phyloP scores from a whole-genome alignment of 768 basidiomycete genomes.

The Termitomyces eurrhizus region DNA sequence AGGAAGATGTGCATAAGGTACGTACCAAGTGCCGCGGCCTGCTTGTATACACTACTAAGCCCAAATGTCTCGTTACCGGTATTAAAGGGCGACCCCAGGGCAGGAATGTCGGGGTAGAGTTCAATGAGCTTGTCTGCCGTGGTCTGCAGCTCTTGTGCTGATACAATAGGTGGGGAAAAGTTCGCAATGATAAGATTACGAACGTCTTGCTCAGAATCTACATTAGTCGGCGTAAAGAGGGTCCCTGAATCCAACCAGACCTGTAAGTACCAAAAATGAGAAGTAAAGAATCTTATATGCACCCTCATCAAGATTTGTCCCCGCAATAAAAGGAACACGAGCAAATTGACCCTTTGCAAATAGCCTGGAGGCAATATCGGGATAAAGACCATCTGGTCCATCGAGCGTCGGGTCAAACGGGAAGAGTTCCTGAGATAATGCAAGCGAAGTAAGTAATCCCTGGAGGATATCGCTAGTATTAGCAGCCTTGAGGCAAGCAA shows the following conservation, averaged over 20 bases:
- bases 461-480: constrained; percentile 26
- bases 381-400: constrained; percentile 33
- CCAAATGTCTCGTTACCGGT: constrained; percentile 45
- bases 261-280: not conserved
- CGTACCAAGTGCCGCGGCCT: constrained; percentile 28
- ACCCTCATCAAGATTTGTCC: constrained; percentile 46
- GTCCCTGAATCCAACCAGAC: constrained; percentile 25
- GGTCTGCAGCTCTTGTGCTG: constrained; percentile 11
- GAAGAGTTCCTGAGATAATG: constrained; percentile 22
- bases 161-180: constrained; percentile 23
- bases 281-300: not conserved
- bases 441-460: constrained; percentile 21
- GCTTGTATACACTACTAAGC: constrained; percentile 34
- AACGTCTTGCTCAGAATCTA: constrained; percentile 23
- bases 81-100: constrained; percentile 39
- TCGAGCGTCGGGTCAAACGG: constrained; percentile 38
- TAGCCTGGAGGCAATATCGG: constrained; percentile 33
- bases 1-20: not conserved
- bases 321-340: constrained; percentile 40
- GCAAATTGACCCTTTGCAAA: constrained; percentile 30
- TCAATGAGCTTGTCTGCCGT: constrained; percentile 24
- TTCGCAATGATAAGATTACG: constrained; percentile 17
- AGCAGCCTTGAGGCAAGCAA: constrained; percentile 26
- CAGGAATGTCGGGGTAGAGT: constrained; percentile 39
- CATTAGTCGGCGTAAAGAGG: constrained; percentile 17